Conservation (phyloP, 441 rosid species). For the Oxalis stricta region DNA sequence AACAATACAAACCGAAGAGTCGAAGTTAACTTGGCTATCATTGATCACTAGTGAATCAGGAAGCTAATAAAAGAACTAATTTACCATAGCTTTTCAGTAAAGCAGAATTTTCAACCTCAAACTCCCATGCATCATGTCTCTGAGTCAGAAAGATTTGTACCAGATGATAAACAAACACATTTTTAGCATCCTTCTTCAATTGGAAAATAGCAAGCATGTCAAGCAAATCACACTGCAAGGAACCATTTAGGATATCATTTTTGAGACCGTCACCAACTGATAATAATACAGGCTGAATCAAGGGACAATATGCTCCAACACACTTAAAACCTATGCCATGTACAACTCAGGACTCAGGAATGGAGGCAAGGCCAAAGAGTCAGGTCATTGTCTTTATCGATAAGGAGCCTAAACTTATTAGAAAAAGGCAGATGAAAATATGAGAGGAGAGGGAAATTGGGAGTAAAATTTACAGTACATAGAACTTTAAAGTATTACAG, state of each 20-base stretch:
- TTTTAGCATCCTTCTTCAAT: constrained; percentile 67
- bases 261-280: neutral
- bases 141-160: constrained; percentile 74
- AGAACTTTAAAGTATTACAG: too few relatives aligned
- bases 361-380: too few relatives aligned
- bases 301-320: too few relatives aligned
- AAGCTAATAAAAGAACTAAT: too few relatives aligned
- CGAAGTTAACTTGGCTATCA: neutral
- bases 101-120: constrained; percentile 56
- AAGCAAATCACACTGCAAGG: constrained; percentile 80
- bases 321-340: too few relatives aligned
- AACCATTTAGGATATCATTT: constrained; percentile 5
- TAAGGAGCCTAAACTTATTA: too few relatives aligned
- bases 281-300: neutral
- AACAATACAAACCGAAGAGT: constrained; percentile 3
- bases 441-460: too few relatives aligned
- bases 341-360: too few relatives aligned
- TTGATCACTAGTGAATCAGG: too few relatives aligned
- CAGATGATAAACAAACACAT: constrained; percentile 68
- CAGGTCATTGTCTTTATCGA: too few relatives aligned
- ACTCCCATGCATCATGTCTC: constrained; percentile 70
- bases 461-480: too few relatives aligned
- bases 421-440: too few relatives aligned
- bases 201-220: constrained; percentile 82
- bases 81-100: constrained; percentile 65